Percentiles rank a stretch among this genome's conserved stretches.
These are phyloP conservation scores for Elsinoe ampelina DNA, from an alignment of 2,329 filamentous ascomycete species.

Conservation along the genomic window DNA sequence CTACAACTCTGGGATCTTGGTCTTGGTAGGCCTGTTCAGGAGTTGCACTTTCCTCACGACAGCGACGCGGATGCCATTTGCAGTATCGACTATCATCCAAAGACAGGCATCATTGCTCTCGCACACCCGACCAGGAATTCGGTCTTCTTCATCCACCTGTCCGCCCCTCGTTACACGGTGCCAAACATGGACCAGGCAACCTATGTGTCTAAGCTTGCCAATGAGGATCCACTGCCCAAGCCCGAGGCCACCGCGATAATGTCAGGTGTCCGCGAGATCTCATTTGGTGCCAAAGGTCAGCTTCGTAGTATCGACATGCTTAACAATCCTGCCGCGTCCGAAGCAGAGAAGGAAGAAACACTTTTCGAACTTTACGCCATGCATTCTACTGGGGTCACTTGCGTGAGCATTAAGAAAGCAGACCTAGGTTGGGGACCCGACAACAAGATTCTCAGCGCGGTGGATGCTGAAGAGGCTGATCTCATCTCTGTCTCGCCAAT, in stretches of 20 bases:
- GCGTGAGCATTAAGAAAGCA: conserved; percentile 71
- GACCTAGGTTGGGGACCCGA: conserved; percentile 89
- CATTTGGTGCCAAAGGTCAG: conserved; percentile 74
- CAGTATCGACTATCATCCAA: conserved; percentile 88
- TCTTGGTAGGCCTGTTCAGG: conserved; percentile 88
- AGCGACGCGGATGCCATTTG: conserved; percentile 97
- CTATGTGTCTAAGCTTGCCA: conserved; percentile 70
- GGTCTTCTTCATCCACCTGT: conserved; percentile 92
- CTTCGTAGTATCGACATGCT: conserved; percentile 87
- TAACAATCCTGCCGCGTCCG: conserved; percentile 48
- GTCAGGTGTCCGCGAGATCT: conserved; percentile 92
- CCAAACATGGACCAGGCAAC: conserved; percentile 73
- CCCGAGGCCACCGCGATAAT: conserved; percentile 95
- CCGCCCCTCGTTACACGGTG: conserved; percentile 84
- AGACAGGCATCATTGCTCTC: conserved; percentile 85
- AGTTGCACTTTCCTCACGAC: conserved; percentile 90
- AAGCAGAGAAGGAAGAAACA: conserved; percentile 55
- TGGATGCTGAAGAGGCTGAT: conserved; percentile 66
- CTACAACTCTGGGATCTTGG: conserved; percentile 97
- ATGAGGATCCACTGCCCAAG: conserved; percentile 65
- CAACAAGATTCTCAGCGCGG: conserved; percentile 71
- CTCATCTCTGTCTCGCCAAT: conserved; percentile 61
- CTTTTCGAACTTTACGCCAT: conserved; percentile 94
- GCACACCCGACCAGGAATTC: conserved; percentile 96
- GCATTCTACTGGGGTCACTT: conserved; percentile 95